Evolutionary conservation across 768 basidiomycete genomes (phyloP).

Genomic region (Amanita molliuscula): DNA sequence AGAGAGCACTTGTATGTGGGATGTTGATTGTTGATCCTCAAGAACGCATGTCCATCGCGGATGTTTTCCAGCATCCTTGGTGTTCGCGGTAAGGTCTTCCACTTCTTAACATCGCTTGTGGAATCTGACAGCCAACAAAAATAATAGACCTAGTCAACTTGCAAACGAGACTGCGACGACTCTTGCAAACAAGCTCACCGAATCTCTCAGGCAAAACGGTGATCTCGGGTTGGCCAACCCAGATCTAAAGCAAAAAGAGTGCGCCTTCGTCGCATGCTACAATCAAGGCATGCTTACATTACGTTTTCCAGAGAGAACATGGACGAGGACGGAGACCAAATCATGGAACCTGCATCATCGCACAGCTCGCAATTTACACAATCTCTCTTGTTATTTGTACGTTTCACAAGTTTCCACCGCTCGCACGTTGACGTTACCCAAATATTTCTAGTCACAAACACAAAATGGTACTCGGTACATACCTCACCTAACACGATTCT

Average conservation of each 20-base stretch:
- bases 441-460: conserved; percentile 61
- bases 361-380: conserved; percentile 71
- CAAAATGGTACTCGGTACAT: conserved; percentile 64
- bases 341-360: conserved; percentile 46
- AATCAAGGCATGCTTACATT: no score
- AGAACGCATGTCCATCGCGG: conserved; percentile 39
- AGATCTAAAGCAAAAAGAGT: conserved; percentile 25
- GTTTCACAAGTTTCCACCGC: conserved; percentile 16
- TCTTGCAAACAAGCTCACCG: conserved; percentile 63
- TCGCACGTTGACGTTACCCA: neutral
- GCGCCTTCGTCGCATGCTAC: conserved; percentile 7
- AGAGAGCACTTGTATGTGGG: conserved; percentile 61
- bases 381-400: conserved; percentile 70
- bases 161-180: conserved; percentile 36
- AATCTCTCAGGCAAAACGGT: conserved; percentile 56
- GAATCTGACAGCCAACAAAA: neutral
- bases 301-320: conserved; percentile 11
- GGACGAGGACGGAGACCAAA: conserved; percentile 48
- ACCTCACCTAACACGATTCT: conserved; percentile 76
- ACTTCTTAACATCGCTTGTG: neutral
- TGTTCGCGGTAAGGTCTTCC: neutral
- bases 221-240: conserved; percentile 70
- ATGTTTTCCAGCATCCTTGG: conserved; percentile 4
- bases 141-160: conserved; percentile 59
- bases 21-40: conserved; percentile 66